Evolutionary conservation across 2,329 filamentous ascomycete genomes (phyloP).

Genomic region (Chrysoporthe cubensis): DNA sequence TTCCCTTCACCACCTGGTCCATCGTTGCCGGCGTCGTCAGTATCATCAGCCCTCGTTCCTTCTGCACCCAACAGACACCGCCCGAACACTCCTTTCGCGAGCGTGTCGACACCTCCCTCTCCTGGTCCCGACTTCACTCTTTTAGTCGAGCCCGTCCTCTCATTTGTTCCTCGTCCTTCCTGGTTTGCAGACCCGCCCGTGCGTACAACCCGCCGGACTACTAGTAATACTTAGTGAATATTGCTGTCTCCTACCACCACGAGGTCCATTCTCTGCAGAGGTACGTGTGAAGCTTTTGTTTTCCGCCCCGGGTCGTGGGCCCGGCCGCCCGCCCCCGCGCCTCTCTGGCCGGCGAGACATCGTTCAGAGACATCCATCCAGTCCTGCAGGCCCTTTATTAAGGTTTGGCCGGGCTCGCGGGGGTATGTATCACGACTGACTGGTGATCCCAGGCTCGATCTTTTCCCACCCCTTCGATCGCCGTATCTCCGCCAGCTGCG

Average conservation of each 20-base stretch:
- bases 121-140: conserved; percentile 51
- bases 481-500: conserved; percentile 15
- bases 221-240: conserved; percentile 26
- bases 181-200: conserved; percentile 12
- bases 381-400: not conserved
- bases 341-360: too few species aligned
- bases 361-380: not conserved
- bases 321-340: too few species aligned
- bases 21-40: conserved; percentile 40
- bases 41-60: conserved; percentile 37
- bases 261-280: conserved; percentile 22
- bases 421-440: conserved; percentile 19
- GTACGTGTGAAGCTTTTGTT: conserved; percentile 23
- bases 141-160: conserved; percentile 53
- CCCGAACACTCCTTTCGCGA: conserved; percentile 13
- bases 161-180: conserved; percentile 38
- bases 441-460: conserved; percentile 19
- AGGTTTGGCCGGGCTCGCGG: not conserved
- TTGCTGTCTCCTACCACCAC: conserved; percentile 19
- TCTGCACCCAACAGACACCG: conserved; percentile 32
- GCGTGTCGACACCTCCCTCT: conserved; percentile 26
- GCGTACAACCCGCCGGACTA: not conserved
- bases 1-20: conserved; percentile 32
- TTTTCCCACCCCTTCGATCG: not conserved
- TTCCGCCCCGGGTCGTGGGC: too few species aligned